phyloP scores from a whole-genome alignment of 2,329 filamentous ascomycete species.

The Pseudocercospora musae region DNA sequence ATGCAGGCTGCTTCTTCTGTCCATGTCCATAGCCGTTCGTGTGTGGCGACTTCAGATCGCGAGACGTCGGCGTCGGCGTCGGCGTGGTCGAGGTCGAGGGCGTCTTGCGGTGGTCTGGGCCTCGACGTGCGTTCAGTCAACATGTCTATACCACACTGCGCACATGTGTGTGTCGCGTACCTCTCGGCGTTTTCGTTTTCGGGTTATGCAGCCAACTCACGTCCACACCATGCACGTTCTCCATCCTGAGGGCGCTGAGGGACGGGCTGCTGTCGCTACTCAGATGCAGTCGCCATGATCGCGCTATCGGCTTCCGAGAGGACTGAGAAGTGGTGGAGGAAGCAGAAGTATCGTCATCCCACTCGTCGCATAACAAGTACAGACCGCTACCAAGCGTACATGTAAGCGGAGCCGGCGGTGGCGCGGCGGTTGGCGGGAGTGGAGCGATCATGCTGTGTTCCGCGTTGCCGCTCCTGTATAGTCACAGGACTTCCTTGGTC shows the following conservation, averaged over 20 bases:
- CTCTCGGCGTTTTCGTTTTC: conserved; percentile 16
- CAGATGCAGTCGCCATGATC: conserved; percentile 17
- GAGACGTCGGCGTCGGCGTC: conserved; percentile 6
- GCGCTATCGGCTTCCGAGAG: conserved; percentile 2
- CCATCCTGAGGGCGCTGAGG: conserved; percentile 19
- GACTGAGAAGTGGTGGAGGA: background rate
- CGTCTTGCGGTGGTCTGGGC: conserved; percentile 2
- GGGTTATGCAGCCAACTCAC: conserved; percentile 23
- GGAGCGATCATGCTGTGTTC: background rate
- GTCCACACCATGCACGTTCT: conserved; percentile 25
- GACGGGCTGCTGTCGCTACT: conserved; percentile 17
- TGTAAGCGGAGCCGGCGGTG: background rate
- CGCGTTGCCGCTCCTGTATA: too few relatives aligned
- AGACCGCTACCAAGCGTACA: too few relatives aligned
- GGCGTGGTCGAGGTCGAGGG: conserved; percentile 1
- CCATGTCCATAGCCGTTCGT: background rate
- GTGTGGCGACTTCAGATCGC: conserved; percentile 5
- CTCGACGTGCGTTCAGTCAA: background rate
- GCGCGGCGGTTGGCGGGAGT: background rate
- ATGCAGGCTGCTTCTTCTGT: background rate
- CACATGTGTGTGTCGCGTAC: conserved; percentile 12
- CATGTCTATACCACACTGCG: background rate
- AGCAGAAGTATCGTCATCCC: background rate
- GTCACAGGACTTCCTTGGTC: too few relatives aligned
- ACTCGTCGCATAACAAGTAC: background rate